Evolutionary conservation across 2,329 filamentous ascomycete genomes (phyloP).

Genomic region (Fusarium tricinctum): DNA sequence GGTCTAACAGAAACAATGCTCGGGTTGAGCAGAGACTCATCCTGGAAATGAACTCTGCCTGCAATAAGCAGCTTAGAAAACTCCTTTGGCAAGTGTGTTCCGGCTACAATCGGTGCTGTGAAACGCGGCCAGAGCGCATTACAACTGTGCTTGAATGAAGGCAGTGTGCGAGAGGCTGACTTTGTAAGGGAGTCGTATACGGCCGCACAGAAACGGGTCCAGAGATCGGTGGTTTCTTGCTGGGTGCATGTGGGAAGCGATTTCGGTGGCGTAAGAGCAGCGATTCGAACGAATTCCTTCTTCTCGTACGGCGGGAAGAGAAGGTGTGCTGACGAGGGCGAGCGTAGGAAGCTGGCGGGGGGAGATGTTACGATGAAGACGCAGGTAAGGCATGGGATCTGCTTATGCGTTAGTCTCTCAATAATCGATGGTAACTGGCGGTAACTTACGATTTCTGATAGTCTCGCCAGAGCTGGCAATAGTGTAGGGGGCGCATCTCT

Average conservation of each 20-base stretch:
- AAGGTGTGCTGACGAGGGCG: constrained; percentile 79
- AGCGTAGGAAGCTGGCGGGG: constrained; percentile 76
- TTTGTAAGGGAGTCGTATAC: constrained; percentile 90
- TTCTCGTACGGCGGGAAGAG: constrained; percentile 89
- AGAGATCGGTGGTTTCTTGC: constrained; percentile 75
- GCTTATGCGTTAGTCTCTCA: constrained; percentile 5
- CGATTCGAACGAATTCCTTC: constrained; percentile 81
- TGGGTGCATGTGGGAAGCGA: constrained; percentile 64
- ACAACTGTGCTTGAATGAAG: constrained; percentile 78
- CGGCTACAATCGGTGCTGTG: constrained; percentile 79
- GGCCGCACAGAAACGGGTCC: constrained; percentile 83
- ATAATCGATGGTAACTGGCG: constrained; percentile 23
- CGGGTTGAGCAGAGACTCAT: constrained; percentile 77
- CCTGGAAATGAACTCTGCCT: constrained; percentile 77
- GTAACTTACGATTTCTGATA: constrained; percentile 80
- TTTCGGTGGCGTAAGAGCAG: constrained; percentile 67
- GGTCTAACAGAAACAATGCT: constrained; percentile 64
- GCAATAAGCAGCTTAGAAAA: constrained; percentile 87
- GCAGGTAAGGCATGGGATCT: constrained; percentile 84
- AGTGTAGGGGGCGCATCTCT: constrained; percentile 84
- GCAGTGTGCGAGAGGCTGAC: constrained; percentile 83
- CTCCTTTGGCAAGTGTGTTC: constrained; percentile 81
- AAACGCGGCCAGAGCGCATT: constrained; percentile 87
- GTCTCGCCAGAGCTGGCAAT: constrained; percentile 81
- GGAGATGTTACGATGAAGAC: constrained; percentile 83